These are phyloP conservation scores for Didymella sp. DNA, from an alignment of 2,329 filamentous ascomycete species.

Conservation along the genomic window DNA sequence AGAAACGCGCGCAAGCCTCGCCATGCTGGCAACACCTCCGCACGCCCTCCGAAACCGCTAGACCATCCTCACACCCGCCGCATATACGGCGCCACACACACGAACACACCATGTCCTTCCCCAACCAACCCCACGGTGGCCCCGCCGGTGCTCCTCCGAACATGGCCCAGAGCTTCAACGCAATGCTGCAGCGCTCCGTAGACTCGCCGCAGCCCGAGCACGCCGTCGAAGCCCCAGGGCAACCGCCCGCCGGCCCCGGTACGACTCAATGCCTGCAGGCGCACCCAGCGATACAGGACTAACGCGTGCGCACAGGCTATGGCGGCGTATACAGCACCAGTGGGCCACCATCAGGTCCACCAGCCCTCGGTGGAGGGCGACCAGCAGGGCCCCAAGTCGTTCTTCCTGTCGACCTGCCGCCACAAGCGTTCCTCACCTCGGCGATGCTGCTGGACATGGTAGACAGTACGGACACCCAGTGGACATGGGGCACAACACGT, in stretches of 20 bases:
- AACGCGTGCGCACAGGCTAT: slow-evolving; percentile 37
- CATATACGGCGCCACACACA: slow-evolving; percentile 9
- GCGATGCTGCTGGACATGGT: slow-evolving; percentile 95
- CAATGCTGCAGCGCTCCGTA: slow-evolving; percentile 48
- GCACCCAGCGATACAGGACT: slow-evolving; percentile 15
- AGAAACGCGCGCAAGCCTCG: slow-evolving; percentile 31
- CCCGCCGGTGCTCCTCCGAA: slow-evolving; percentile 41
- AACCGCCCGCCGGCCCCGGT: slow-evolving; percentile 39
- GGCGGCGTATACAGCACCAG: slow-evolving; percentile 49
- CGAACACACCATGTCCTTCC: slow-evolving; percentile 34
- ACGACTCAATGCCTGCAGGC: slow-evolving; percentile 12
- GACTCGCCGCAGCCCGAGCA: slow-evolving; percentile 40
- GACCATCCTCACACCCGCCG: slow-evolving; percentile 17
- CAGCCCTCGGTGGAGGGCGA: slow-evolving; percentile 41
- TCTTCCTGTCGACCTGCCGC: slow-evolving; percentile 63
- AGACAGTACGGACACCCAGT: slow-evolving; percentile 70
- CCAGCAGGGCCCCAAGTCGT: slow-evolving; percentile 33
- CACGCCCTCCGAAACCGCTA: slow-evolving; percentile 32
- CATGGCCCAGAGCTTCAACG: slow-evolving; percentile 44
- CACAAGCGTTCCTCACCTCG: slow-evolving; percentile 98
- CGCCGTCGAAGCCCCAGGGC: slow-evolving; percentile 32
- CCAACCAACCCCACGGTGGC: slow-evolving; percentile 41
- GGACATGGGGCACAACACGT: slow-evolving; percentile 9
- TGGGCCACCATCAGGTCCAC: slow-evolving; percentile 59
- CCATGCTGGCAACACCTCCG: slow-evolving; percentile 38